These are phyloP conservation scores for Suhomyces kunorum DNA, from an alignment of 1,139 yeast species.

Conservation along the genomic window DNA sequence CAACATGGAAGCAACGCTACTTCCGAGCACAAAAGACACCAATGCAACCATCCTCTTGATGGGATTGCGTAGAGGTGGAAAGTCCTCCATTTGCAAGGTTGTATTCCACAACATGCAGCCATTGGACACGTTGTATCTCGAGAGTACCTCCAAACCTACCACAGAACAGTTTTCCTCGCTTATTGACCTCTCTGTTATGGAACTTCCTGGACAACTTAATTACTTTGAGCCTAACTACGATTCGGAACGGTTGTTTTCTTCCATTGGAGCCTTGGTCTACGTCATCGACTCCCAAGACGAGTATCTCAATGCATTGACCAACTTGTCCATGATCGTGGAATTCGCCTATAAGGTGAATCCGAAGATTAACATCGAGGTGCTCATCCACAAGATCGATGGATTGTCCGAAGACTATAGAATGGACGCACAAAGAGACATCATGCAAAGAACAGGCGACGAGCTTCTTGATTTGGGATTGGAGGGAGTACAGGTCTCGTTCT, in stretches of 20 bases:
- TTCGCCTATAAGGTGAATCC: constrained; percentile 88
- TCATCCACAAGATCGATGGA: constrained; percentile 95
- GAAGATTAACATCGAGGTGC: constrained; percentile 81
- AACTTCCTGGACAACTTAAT: constrained; percentile 91
- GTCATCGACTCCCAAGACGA: constrained; percentile 96
- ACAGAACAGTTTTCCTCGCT: constrained; percentile 75
- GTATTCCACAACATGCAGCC: constrained; percentile 98
- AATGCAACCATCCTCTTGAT: constrained; percentile 76
- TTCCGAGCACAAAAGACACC: constrained; percentile 43
- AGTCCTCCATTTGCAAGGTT: constrained; percentile 90
- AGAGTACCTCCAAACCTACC: constrained; percentile 87
- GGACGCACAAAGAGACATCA: constrained; percentile 94
- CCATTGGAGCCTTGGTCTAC: constrained; percentile 91
- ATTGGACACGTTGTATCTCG: constrained; percentile 84
- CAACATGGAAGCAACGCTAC: constrained; percentile 37
- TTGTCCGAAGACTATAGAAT: constrained; percentile 88
- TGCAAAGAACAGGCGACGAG: constrained; percentile 95
- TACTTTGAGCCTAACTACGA: constrained; percentile 85
- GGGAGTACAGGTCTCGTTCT: constrained; percentile 88
- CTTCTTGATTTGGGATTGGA: constrained; percentile 84
- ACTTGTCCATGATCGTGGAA: constrained; percentile 84
- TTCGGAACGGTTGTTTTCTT: constrained; percentile 71
- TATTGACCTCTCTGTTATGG: constrained; percentile 90
- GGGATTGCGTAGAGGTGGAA: constrained; percentile 84
- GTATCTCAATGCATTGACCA: constrained; percentile 86